Evolutionary conservation across 2,329 filamentous ascomycete species (phyloP), one percentile per base, ranked within the genome.

Genomic region (Dothideomycetidae sp.): DNA sequence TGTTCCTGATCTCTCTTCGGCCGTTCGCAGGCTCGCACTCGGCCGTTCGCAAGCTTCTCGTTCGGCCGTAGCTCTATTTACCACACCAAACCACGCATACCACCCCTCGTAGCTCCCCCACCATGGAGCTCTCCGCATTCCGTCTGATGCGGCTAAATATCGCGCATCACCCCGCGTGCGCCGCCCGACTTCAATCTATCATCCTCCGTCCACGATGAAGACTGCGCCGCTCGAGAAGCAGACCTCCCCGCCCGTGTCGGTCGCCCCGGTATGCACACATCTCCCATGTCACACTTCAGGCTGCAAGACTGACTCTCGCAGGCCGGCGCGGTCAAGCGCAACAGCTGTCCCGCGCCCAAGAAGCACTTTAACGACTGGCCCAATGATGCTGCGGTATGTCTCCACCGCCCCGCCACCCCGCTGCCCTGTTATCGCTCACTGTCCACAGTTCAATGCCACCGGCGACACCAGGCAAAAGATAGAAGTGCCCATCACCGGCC

Each of bases 401-500:
- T 29, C 16, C 26, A n/a, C 15, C 18, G 11, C 29, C 14, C n/a
- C 7, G 12, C 11, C 17, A 33, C 4, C 31, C 15, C 29, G 21
- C 31, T 30, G 9, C 5, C n/a, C 29, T 19, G 10, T 33, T 15
- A 12, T 10, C 7, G 21, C 21, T 26, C 7, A 26, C 21, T 7
- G n/a, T n/a, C 7, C 21, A 26, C 21, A 26, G 21, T 14, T 35
- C 21, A 35, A 40, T 12, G 31, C 35, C n/a, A 16, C 18, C 10
- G 35, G 7, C 39, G 36, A 28, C 26, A 26, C 5, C 37, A 39
- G 29, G 15, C 37, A 28, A 9, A 18, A 34, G 10, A 26, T 85
- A 3, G 62, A 75, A 33, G 66, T 88, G 10, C 49, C 51, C 0
- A 66, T 88, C 4, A 64, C 62, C 26, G 83, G 83, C 9, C 54